A percentile compares a stretch with the other conserved stretches of the same genome.
Evolutionary conservation across 345 rosid genomes (phyloP).

Genomic region (Eutrema japonicum): DNA sequence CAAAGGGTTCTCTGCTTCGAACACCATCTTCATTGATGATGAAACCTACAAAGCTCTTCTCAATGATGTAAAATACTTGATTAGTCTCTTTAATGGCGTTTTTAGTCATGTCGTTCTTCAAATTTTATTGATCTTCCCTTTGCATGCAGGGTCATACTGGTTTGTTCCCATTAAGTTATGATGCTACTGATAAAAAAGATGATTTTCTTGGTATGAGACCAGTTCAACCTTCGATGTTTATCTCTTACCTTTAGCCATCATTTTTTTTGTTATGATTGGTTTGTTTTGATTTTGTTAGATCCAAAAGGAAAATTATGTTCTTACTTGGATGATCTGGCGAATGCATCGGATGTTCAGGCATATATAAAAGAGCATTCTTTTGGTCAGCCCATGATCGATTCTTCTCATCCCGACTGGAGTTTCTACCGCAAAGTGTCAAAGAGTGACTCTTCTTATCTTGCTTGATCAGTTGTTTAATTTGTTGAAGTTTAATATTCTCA

Average conservation of each 20-base stretch:
- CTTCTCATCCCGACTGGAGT: slow-evolving; percentile 44
- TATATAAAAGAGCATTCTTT: slow-evolving; percentile 44
- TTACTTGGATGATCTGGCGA: slow-evolving; percentile 46
- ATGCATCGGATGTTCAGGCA: slow-evolving; percentile 45
- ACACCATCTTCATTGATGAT: slow-evolving; percentile 48
- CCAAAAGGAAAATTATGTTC: slow-evolving; percentile 46
- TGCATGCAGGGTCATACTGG: slow-evolving; percentile 43
- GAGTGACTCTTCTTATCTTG: neutral
- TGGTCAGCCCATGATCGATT: slow-evolving; percentile 46
- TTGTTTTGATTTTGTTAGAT: slow-evolving; percentile 19
- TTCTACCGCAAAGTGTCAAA: slow-evolving; percentile 26
- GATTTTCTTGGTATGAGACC: slow-evolving; percentile 34
- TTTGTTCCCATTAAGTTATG: slow-evolving; percentile 37
- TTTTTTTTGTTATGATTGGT: neutral
- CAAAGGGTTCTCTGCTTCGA: slow-evolving; percentile 30
- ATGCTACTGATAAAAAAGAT: slow-evolving; percentile 10
- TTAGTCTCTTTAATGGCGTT: neutral
- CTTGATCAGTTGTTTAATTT: neutral
- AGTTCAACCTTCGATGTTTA: slow-evolving; percentile 9
- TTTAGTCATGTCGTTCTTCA: neutral
- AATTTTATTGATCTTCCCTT: neutral
- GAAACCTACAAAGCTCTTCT: slow-evolving; percentile 53
- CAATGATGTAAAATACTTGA: slow-evolving; percentile 49
- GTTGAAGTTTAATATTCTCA: neutral
- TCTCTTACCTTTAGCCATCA: neutral